A percentile compares a stretch with the other conserved stretches of the same genome.
Conservation (phyloP, 129 eudicot genomes). For the Flaveria bidentis region DNA sequence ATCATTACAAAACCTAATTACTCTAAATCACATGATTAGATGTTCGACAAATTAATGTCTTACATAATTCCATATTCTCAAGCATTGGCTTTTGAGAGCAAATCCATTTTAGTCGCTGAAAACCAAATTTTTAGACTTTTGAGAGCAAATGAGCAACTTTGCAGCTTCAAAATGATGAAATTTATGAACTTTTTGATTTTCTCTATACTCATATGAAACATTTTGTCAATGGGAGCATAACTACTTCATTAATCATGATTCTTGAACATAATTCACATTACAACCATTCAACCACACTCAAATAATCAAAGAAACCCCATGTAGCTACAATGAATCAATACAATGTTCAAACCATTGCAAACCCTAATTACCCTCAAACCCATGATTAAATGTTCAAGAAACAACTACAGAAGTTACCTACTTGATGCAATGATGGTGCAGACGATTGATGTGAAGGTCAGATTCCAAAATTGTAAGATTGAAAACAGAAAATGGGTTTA, state of each 20-base stretch:
- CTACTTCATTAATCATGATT: neutral
- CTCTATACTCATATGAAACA: neutral
- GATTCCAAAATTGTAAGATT: conserved; percentile 25
- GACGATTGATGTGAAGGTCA: conserved; percentile 14
- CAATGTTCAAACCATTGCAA: conserved; percentile 7
- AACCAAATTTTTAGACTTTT: neutral
- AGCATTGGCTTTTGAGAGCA: neutral
- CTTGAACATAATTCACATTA: conserved; percentile 9
- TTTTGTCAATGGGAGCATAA: neutral
- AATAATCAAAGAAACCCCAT: conserved; percentile 10
- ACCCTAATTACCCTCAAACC: conserved; percentile 4
- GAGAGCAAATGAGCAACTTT: conserved; percentile 12
- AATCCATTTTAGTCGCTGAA: neutral
- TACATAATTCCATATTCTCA: neutral
- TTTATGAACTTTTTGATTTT: neutral
- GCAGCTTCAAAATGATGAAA: conserved; percentile 7
- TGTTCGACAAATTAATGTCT: too few relatives aligned
- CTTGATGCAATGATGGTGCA: neutral
- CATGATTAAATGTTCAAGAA: neutral
- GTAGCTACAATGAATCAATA: conserved; percentile 5
- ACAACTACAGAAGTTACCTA: conserved; percentile 24
- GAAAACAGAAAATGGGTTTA: conserved; percentile 3
- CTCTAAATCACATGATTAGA: neutral
- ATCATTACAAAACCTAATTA: neutral
- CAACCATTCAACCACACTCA: neutral